These are phyloP conservation scores for Scenedesmus sp. DNA, from an alignment of 163 green algal species.

Conservation along the genomic window DNA sequence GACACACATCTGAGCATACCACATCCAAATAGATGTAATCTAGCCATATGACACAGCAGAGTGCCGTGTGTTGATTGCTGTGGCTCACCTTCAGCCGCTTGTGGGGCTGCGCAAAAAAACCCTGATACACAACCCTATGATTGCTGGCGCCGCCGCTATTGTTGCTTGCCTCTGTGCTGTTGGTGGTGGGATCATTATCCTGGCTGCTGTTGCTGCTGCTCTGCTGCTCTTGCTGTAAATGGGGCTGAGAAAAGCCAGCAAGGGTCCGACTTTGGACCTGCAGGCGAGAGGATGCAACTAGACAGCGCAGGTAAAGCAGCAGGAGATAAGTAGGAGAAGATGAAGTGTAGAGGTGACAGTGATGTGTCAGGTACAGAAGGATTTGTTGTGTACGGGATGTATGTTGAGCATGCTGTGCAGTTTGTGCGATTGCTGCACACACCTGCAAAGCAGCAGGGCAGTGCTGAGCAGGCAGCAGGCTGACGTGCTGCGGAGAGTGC, in stretches of 20 bases:
- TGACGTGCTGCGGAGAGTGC: background rate
- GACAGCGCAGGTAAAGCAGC: background rate
- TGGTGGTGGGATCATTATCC: background rate
- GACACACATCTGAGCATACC: too few species aligned
- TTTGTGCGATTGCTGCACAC: background rate
- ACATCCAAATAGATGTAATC: too few species aligned
- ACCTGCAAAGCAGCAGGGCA: background rate
- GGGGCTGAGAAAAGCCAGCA: background rate
- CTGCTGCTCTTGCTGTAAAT: background rate
- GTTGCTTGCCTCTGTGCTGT: background rate
- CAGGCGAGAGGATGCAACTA: background rate
- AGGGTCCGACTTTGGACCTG: background rate
- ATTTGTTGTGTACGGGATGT: background rate
- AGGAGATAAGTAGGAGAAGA: too few species aligned
- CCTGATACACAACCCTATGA: conserved; percentile 27
- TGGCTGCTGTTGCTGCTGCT: conserved; percentile 12
- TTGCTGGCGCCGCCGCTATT: background rate
- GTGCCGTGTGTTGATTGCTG: background rate
- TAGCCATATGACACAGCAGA: background rate
- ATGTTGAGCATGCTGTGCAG: background rate
- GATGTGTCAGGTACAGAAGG: background rate
- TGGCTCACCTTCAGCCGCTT: conserved; percentile 28
- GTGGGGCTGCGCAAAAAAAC: conserved; percentile 39
- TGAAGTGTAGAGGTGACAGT: too few species aligned
- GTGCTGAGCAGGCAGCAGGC: background rate